Evolutionary conservation across 2,329 filamentous ascomycete species (phyloP), one percentile per base, ranked within the genome.

Genomic region (Fusarium concolor): DNA sequence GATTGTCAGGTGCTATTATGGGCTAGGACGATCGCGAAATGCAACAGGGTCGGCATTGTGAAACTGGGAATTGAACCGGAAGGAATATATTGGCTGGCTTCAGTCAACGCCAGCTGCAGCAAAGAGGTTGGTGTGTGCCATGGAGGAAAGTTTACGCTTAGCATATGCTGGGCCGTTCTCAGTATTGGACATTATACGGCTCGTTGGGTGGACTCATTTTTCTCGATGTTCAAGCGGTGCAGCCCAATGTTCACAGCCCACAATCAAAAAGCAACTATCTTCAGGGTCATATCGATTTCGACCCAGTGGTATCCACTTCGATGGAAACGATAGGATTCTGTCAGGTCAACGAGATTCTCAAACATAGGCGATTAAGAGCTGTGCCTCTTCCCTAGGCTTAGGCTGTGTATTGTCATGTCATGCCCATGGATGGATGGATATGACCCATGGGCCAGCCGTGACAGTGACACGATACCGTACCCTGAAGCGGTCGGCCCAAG

Each of bases 401-500:
- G 54, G 39, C 53, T 65, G 46, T 51, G 46, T 51, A 39, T 50
- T 65, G 45, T 56, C 53, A 47, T 60, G 54, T 24, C 39, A 31
- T 31, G 12, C 29, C 11, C 29, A 31, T 31, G 29, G 29, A 12
- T 31, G 29, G 38, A 17, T 51, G 55, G 55, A n/a, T 8, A 35
- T 35, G 33, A 35, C 35, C 35, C 46, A 22, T 29, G 26, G n/a
- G 15, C 12, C 6, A 10, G 45, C 43, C 35, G 47, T 65, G 29
- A 31, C 31, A 17, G 31, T 33, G 60, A 46, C 50, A 64, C 61
- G 60, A 51, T 49, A 47, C 59, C 26, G 20, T 62, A 53, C 47
- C 52, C 45, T 57, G 65, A 60, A 62, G 31, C 20, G 20, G 28
- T 63, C 50, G 71, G 71, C 56, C 71, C 70, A 67, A 73, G 71